A percentile compares a stretch with the other conserved stretches of the same genome.
These are phyloP conservation scores for Apophysomyces variabilis DNA, from an alignment of 371 early-diverging fungal genomes.

Conservation along the genomic window DNA sequence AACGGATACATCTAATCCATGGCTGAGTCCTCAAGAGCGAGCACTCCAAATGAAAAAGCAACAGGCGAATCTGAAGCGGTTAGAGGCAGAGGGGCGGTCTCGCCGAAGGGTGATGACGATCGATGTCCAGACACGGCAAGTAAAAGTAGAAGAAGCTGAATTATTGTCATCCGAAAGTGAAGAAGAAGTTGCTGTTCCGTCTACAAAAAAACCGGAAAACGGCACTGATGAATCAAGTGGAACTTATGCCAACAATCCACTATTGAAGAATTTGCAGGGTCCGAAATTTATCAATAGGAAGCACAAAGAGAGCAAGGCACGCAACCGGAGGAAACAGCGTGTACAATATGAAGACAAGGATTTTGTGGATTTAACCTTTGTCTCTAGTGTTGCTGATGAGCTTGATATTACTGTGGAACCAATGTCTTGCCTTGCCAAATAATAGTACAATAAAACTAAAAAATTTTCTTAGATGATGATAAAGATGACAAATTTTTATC, in stretches of 20 bases:
- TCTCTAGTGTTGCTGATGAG: constrained; percentile 32
- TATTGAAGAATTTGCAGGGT: constrained; percentile 35
- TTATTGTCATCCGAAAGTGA: constrained; percentile 20
- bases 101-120: constrained; percentile 72
- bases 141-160: constrained; percentile 46
- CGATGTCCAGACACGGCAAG: constrained; percentile 62
- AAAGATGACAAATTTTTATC: no score
- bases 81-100: constrained; percentile 49
- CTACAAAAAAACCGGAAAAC: constrained; percentile 10
- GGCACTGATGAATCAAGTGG: constrained; percentile 30
- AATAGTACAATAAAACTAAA: background rate
- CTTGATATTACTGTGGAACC: constrained; percentile 23
- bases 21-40: constrained; percentile 82
- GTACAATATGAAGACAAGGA: constrained; percentile 35
- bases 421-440: constrained; percentile 10
- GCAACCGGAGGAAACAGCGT: constrained; percentile 28
- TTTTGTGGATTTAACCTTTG: constrained; percentile 32
- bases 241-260: constrained; percentile 50
- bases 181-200: constrained; percentile 23
- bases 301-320: constrained; percentile 24
- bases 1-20: constrained; percentile 67
- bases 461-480: background rate
- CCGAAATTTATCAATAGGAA: constrained; percentile 41
- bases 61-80: constrained; percentile 52
- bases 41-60: constrained; percentile 54